Percentiles rank a stretch among this genome's conserved stretches.
phyloP scores from a whole-genome alignment of 768 basidiomycete species.

The Kondoa malvinella region DNA sequence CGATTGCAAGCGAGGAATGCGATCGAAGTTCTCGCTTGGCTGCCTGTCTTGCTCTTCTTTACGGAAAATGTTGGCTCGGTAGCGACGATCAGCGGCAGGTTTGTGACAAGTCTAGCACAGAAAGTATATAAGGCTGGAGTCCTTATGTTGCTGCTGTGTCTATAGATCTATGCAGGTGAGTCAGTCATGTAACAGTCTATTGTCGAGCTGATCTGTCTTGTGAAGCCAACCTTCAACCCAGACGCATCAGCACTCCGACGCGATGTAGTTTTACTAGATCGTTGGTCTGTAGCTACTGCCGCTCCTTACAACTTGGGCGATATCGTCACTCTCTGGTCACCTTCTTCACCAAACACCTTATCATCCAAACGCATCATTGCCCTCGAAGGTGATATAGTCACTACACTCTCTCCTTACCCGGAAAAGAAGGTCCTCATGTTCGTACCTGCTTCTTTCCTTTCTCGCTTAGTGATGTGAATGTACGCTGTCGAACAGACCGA shows the following conservation, averaged over 20 bases:
- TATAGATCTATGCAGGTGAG: constrained; percentile 27
- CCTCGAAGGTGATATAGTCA: constrained; percentile 24
- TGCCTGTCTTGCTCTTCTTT: constrained; percentile 22
- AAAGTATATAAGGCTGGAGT: neutral
- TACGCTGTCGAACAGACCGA: constrained; percentile 16
- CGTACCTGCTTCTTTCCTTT: neutral
- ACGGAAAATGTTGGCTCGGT: constrained; percentile 22
- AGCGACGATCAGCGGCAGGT: constrained; percentile 24
- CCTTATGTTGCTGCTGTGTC: neutral
- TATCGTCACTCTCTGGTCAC: constrained; percentile 24
- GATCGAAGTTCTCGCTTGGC: constrained; percentile 22
- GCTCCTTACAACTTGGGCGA: constrained; percentile 17
- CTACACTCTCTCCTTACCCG: constrained; percentile 19
- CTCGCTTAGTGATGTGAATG: neutral
- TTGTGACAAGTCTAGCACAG: neutral
- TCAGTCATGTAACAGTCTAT: neutral
- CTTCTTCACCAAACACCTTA: neutral
- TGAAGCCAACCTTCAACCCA: constrained; percentile 27
- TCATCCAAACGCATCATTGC: constrained; percentile 27
- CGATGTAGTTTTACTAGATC: constrained; percentile 26
- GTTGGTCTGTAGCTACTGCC: constrained; percentile 10
- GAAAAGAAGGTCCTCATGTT: constrained; percentile 14
- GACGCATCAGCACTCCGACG: constrained; percentile 22
- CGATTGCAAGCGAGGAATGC: constrained; percentile 2
- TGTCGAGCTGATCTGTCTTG: neutral